Evolutionary conservation across 1,139 yeast species (phyloP).

Genomic region (Groenewaldozyma auringiensis): DNA sequence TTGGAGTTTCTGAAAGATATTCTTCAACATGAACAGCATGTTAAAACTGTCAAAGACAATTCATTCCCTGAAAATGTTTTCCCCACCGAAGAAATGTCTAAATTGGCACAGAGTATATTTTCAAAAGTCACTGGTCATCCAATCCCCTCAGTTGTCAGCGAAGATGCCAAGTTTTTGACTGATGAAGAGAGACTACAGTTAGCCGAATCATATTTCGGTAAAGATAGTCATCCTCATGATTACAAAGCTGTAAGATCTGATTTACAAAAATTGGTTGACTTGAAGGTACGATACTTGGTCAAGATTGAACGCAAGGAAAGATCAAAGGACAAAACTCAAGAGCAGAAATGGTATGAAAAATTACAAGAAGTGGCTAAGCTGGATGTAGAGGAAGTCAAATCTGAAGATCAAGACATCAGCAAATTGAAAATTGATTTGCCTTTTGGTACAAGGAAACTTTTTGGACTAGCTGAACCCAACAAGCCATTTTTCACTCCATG

Average conservation of each 20-base stretch:
- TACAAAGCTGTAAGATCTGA: neutral
- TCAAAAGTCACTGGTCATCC: neutral
- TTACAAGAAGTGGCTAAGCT: conserved; percentile 42
- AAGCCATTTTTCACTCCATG: conserved; percentile 94
- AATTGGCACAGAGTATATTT: neutral
- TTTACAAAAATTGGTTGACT: conserved; percentile 43
- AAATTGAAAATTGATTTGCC: conserved; percentile 25
- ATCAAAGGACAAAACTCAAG: conserved; percentile 32
- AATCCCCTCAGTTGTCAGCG: neutral
- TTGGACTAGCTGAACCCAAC: conserved; percentile 68
- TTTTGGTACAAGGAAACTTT: conserved; percentile 46
- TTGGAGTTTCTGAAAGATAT: conserved; percentile 38
- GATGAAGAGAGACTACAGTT: neutral
- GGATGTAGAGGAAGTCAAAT: conserved; percentile 42
- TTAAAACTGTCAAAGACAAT: neutral
- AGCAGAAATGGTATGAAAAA: conserved; percentile 51
- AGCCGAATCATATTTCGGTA: neutral
- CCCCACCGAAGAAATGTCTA: neutral
- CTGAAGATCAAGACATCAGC: conserved; percentile 50
- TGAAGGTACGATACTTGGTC: conserved; percentile 41
- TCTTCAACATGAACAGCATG: conserved; percentile 26
- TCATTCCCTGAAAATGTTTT: neutral
- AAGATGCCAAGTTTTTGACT: neutral
- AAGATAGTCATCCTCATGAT: conserved; percentile 3
- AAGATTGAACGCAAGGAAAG: conserved; percentile 32